Conservation (phyloP, 1,284 basidiomycete species). For the Mycosarcoma maydis region DNA sequence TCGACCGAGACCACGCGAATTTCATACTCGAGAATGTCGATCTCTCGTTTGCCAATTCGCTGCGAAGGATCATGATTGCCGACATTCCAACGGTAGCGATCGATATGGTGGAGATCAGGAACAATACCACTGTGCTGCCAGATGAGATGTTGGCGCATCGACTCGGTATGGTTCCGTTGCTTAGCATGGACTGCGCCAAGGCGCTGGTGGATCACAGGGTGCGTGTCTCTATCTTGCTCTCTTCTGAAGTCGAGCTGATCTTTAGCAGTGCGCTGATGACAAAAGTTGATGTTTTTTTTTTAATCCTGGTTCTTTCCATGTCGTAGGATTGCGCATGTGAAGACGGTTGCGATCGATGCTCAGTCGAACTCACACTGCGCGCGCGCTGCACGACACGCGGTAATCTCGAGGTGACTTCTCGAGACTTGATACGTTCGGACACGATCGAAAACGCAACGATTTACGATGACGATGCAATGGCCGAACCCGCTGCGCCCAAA, state of each 20-base stretch:
- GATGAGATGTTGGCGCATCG: constrained; percentile 98
- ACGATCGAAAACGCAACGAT: constrained; percentile 44
- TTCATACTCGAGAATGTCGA: constrained; percentile 65
- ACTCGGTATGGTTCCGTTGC: constrained; percentile 90
- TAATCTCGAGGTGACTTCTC: constrained; percentile 82
- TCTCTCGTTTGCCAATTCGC: constrained; percentile 64
- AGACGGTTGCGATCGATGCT: constrained; percentile 80
- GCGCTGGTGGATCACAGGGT: constrained; percentile 63
- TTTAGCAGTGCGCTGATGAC: too few relatives aligned
- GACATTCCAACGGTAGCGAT: constrained; percentile 74
- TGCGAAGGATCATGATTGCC: constrained; percentile 64
- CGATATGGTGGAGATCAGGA: constrained; percentile 91
- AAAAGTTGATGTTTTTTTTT: too few relatives aligned
- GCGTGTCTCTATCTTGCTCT: constrained; percentile 21
- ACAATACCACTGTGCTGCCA: constrained; percentile 91
- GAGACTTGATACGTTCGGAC: constrained; percentile 58
- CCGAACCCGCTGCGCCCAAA: constrained; percentile 48
- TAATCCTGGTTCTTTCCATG: too few relatives aligned
- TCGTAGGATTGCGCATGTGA: constrained; percentile 91
- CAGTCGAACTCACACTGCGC: constrained; percentile 79
- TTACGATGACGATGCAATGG: constrained; percentile 51
- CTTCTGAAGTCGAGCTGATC: too few relatives aligned
- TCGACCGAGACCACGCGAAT: constrained; percentile 55
- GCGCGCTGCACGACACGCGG: constrained; percentile 73
- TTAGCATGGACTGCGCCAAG: constrained; percentile 71